Conservation (phyloP, 2,329 filamentous ascomycete species). For the Fusarium pseudograminearum region DNA sequence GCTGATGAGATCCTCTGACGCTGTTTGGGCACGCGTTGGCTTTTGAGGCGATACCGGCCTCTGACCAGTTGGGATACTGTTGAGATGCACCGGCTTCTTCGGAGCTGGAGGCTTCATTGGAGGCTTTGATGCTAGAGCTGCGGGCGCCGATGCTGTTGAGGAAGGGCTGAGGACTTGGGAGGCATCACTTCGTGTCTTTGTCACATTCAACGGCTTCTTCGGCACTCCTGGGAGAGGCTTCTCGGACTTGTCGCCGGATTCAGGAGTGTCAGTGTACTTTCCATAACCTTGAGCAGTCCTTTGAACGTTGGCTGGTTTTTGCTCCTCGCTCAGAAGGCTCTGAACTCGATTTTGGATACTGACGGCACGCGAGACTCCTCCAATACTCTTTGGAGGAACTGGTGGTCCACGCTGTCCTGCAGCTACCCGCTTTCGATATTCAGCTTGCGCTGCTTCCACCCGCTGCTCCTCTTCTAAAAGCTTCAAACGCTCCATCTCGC, state of each 20-base stretch:
- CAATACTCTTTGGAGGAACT: constrained; percentile 66
- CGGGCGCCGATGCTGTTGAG: constrained; percentile 42
- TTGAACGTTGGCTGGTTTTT: constrained; percentile 68
- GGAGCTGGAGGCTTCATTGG: constrained; percentile 65
- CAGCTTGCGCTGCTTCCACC: constrained; percentile 88
- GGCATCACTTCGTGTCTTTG: constrained; percentile 49
- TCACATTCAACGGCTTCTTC: constrained; percentile 62
- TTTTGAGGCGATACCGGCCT: constrained; percentile 61
- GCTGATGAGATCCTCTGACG: constrained; percentile 57
- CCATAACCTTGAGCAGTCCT: constrained; percentile 90
- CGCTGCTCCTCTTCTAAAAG: constrained; percentile 90
- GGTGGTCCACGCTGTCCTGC: constrained; percentile 56
- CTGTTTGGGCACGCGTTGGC: constrained; percentile 44
- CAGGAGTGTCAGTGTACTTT: constrained; percentile 75
- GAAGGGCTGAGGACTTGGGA: constrained; percentile 41
- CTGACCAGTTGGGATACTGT: constrained; percentile 63
- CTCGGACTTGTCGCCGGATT: constrained; percentile 53
- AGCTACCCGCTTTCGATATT: constrained; percentile 83
- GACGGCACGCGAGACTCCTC: constrained; percentile 74
- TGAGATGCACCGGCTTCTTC: constrained; percentile 72
- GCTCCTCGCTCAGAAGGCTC: constrained; percentile 83
- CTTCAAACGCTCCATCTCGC: constrained; percentile 85
- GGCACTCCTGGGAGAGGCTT: constrained; percentile 60
- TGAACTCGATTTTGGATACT: constrained; percentile 94
- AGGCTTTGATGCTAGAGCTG: constrained; percentile 44